Conservation (phyloP, 345 rosid genomes). For the Citrus australasica region DNA sequence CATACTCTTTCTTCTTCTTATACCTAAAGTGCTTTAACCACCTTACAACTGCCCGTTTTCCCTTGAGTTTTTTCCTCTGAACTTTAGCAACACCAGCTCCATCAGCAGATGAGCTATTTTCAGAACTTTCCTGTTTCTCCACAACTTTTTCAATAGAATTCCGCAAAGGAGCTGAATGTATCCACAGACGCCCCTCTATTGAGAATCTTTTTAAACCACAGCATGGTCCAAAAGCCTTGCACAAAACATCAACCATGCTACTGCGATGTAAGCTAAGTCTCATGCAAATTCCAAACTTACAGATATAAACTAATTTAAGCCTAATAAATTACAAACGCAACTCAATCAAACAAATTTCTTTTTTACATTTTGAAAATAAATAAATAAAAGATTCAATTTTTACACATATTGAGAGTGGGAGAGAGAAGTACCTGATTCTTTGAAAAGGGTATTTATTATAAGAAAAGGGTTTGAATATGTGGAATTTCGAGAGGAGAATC, state of each 20-base stretch:
- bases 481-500: not conserved
- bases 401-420: not conserved
- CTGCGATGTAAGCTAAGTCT: slow-evolving; percentile 36
- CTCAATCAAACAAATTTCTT: not conserved
- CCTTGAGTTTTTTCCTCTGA: slow-evolving; percentile 75
- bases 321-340: not conserved
- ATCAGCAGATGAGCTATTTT: slow-evolving; percentile 14
- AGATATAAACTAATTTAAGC: not conserved
- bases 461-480: not conserved
- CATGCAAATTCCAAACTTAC: not conserved
- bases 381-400: not conserved
- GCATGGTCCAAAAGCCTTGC: slow-evolving; percentile 51
- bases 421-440: slow-evolving; percentile 30
- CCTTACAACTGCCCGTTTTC: slow-evolving; percentile 84
- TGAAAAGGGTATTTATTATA: slow-evolving; percentile 1
- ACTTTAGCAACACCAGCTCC: slow-evolving; percentile 33
- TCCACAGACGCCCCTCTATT: slow-evolving; percentile 30
- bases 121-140: slow-evolving; percentile 25
- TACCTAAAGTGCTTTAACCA: slow-evolving; percentile 88
- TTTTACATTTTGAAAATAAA: not conserved
- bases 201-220: slow-evolving; percentile 12
- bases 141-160: slow-evolving; percentile 18
- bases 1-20: slow-evolving; percentile 90
- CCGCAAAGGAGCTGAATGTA: slow-evolving; percentile 37
- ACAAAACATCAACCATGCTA: slow-evolving; percentile 50